Percentiles rank a stretch among this genome's conserved stretches.
Evolutionary conservation across 352 stramenopile species (phyloP).

Genomic region (Phytophthora quininea): DNA sequence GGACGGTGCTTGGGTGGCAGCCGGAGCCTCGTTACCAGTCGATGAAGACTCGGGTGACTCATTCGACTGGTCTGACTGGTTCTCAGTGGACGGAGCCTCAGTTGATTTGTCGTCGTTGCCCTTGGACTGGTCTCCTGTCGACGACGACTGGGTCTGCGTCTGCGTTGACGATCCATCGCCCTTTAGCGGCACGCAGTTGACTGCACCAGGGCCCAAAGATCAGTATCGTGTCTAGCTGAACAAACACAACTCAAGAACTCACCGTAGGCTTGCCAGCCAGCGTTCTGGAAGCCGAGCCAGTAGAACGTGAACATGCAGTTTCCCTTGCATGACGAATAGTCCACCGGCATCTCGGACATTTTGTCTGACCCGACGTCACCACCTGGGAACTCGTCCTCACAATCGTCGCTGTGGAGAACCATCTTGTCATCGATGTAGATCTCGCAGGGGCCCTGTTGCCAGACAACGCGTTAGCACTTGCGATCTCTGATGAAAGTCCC

Average conservation of each 20-base stretch:
- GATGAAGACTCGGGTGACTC: background rate
- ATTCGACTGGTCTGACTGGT: background rate
- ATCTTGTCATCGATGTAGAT: constrained; percentile 50
- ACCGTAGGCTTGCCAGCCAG: constrained; percentile 44
- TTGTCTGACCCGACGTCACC: constrained; percentile 9
- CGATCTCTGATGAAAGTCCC: background rate
- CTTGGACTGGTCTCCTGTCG: background rate
- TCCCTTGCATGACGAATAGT: background rate
- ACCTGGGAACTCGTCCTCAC: too few relatives aligned
- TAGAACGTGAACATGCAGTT: constrained; percentile 42
- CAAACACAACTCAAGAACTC: constrained; percentile 4
- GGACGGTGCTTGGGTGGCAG: background rate
- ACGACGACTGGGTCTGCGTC: background rate
- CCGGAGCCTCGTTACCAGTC: background rate
- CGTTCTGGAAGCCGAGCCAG: constrained; percentile 42
- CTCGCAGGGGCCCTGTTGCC: constrained; percentile 42
- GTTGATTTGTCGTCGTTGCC: background rate
- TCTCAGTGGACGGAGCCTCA: background rate
- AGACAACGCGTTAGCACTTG: constrained; percentile 1
- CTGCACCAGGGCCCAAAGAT: background rate
- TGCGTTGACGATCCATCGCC: background rate
- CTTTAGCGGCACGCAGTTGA: background rate
- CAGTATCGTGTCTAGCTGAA: background rate
- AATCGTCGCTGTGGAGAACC: too few relatives aligned
- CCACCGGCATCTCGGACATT: constrained; percentile 12